Conservation (phyloP, 1,284 basidiomycete genomes). For the Rhodotorula sp. region DNA sequence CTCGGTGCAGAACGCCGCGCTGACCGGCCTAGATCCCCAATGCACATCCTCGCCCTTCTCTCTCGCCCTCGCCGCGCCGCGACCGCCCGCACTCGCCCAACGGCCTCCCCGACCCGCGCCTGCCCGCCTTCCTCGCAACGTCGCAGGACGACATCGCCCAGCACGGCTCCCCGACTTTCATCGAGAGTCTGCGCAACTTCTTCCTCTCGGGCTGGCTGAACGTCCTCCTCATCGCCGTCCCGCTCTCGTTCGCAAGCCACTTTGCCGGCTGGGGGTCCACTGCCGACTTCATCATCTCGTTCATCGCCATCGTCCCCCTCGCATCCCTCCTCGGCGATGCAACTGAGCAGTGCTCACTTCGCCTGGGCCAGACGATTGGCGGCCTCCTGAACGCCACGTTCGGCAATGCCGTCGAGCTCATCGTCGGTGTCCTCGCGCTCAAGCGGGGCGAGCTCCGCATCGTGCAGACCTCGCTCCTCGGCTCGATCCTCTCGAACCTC, state of each 20-base stretch:
- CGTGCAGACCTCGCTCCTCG: slow-evolving; percentile 67
- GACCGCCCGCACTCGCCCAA: not conserved
- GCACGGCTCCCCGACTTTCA: slow-evolving; percentile 18
- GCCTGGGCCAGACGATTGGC: slow-evolving; percentile 77
- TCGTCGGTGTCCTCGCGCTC: slow-evolving; percentile 58
- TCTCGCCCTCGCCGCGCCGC: not conserved
- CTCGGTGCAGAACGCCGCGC: not conserved
- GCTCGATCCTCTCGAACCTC: slow-evolving; percentile 65
- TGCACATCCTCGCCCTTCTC: slow-evolving; percentile 24
- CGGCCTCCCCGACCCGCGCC: not conserved
- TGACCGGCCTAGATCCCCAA: slow-evolving; percentile 31
- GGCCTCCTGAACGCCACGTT: slow-evolving; percentile 54
- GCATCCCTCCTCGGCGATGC: slow-evolving; percentile 73
- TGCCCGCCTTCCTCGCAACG: not conserved
- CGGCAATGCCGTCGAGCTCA: slow-evolving; percentile 50
- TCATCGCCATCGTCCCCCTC: slow-evolving; percentile 83
- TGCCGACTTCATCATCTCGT: slow-evolving; percentile 77
- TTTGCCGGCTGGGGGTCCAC: slow-evolving; percentile 60
- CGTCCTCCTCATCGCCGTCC: slow-evolving; percentile 72
- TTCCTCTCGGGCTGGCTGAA: slow-evolving; percentile 74
- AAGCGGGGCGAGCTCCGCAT: slow-evolving; percentile 75
- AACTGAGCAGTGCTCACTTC: slow-evolving; percentile 67
- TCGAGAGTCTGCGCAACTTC: slow-evolving; percentile 66
- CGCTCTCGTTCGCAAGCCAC: slow-evolving; percentile 67
- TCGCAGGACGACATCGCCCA: slow-evolving; percentile 13